These are phyloP conservation scores for Aspergillus pseudoterreus DNA, from an alignment of 2,329 filamentous ascomycete species.

Conservation along the genomic window DNA sequence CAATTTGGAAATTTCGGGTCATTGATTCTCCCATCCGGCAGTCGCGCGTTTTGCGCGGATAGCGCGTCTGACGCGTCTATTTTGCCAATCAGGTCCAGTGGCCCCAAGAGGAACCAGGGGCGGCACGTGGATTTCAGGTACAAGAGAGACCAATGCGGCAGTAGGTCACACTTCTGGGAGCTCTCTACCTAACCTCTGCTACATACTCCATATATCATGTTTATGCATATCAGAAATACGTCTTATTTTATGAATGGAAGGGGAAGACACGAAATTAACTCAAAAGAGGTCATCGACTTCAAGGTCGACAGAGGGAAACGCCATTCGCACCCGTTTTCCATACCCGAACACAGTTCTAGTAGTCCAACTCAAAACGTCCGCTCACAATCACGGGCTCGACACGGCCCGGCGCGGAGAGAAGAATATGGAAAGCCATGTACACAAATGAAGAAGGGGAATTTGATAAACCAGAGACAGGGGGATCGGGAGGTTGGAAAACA, in stretches of 20 bases:
- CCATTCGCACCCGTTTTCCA: slow-evolving; percentile 43
- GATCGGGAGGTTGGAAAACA: slow-evolving; percentile 18
- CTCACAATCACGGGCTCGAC: slow-evolving; percentile 23
- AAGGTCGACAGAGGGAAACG: slow-evolving; percentile 34
- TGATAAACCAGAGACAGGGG: slow-evolving; percentile 1
- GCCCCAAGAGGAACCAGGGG: neutral
- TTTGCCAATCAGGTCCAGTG: neutral
- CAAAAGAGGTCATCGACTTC: slow-evolving; percentile 30
- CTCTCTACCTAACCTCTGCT: no score
- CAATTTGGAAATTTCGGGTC: slow-evolving; percentile 24
- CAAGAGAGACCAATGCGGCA: no score
- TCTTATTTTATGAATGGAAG: slow-evolving; percentile 25
- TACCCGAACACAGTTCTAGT: slow-evolving; percentile 43
- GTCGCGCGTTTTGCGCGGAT: slow-evolving; percentile 11
- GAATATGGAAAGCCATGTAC: slow-evolving; percentile 42
- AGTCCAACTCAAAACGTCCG: slow-evolving; percentile 35
- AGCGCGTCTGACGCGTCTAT: slow-evolving; percentile 4
- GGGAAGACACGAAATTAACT: slow-evolving; percentile 7
- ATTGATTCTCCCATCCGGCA: slow-evolving; percentile 27
- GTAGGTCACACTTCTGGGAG: no score
- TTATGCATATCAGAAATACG: slow-evolving; percentile 28
- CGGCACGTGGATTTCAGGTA: neutral
- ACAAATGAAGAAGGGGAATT: slow-evolving; percentile 29
- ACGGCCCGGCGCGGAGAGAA: slow-evolving; percentile 27
- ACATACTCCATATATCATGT: slow-evolving; percentile 1